Percentiles rank a stretch among this genome's conserved stretches.
Conservation (phyloP, 192 early-diverging fungal species). For the Coemansia sp. region DNA sequence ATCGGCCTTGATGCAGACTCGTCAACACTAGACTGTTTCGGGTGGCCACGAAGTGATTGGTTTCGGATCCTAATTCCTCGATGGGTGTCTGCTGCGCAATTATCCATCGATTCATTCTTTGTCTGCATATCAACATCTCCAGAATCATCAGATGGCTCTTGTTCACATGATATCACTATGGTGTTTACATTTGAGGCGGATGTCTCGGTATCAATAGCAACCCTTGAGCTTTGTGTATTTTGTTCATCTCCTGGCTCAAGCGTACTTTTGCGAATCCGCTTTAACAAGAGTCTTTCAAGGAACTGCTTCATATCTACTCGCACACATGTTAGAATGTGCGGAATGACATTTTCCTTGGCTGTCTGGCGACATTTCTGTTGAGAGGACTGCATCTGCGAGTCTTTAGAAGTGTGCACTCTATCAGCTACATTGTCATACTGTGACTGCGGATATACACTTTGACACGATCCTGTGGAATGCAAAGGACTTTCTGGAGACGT, state of each 20-base stretch:
- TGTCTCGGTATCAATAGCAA: neutral
- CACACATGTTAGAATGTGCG: too few relatives aligned
- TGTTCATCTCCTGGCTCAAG: neutral
- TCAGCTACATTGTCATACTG: neutral
- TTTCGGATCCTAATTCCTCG: conserved; percentile 8
- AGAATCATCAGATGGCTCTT: too few relatives aligned
- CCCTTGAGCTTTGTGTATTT: neutral
- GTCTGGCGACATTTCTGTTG: neutral
- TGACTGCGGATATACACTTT: neutral
- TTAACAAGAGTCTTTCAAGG: too few relatives aligned
- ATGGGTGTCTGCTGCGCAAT: neutral
- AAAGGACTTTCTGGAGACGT: neutral
- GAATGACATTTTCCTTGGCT: neutral
- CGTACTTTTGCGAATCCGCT: neutral
- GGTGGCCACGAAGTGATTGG: conserved; percentile 25
- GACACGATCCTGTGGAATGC: neutral
- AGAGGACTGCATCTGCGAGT: neutral
- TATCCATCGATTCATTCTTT: neutral
- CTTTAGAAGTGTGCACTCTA: neutral
- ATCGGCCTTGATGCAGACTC: too few relatives aligned
- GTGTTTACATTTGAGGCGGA: neutral
- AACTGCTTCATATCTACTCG: too few relatives aligned
- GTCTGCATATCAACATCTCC: too few relatives aligned
- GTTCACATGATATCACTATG: neutral
- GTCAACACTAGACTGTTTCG: neutral